phyloP scores from a whole-genome alignment of 2,329 filamentous ascomycete species.

The Alternaria burnsii region DNA sequence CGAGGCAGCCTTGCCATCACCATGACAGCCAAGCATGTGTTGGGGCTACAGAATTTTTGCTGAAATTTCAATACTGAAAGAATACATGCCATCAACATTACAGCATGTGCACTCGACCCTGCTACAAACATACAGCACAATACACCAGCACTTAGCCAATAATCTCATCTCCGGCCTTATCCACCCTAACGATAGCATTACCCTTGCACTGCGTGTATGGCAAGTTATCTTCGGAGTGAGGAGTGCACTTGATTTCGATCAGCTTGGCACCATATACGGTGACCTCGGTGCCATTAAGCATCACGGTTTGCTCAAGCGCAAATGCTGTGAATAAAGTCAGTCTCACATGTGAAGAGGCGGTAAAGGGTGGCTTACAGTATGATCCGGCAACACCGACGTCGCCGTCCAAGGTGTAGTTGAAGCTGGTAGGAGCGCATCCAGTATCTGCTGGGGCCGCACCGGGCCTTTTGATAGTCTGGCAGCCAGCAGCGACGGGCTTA shows the following conservation, averaged over 20 bases:
- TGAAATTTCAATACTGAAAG: not conserved
- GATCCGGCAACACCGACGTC: not conserved
- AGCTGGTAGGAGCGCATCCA: not conserved
- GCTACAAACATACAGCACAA: not conserved
- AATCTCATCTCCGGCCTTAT: not conserved
- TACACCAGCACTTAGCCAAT: not conserved
- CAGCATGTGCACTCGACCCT: not conserved
- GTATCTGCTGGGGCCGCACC: not conserved
- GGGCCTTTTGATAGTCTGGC: not conserved
- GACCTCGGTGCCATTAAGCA: not conserved
- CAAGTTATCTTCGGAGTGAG: not conserved
- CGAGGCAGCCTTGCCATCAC: not conserved
- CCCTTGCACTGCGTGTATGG: not conserved
- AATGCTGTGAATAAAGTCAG: not conserved
- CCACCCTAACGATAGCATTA: not conserved
- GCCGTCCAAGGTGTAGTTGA: not conserved
- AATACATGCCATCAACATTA: not conserved
- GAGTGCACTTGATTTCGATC: not conserved
- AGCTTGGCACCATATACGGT: not conserved
- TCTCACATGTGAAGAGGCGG: not conserved
- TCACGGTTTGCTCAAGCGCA: not conserved
- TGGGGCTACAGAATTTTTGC: not conserved
- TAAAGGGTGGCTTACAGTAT: not conserved
- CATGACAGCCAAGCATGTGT: not conserved
- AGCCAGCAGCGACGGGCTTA: not conserved